Conservation (phyloP, 2,329 filamentous ascomycete genomes). For the Trichophyton verrucosum region DNA sequence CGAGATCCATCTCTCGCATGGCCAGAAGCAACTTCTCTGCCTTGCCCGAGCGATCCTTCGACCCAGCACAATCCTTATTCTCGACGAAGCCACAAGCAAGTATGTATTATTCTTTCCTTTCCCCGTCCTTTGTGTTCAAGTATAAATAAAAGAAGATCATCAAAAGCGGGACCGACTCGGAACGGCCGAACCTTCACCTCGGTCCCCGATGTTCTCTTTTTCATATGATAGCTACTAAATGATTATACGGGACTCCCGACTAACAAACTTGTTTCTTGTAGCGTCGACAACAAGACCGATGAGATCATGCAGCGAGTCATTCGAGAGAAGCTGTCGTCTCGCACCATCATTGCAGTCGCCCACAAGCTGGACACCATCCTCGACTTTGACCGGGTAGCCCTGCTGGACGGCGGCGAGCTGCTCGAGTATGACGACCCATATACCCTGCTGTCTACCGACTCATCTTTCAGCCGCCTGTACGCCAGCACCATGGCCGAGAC, state of each 20-base stretch:
- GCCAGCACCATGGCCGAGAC: constrained; percentile 14
- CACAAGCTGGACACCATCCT: constrained; percentile 41
- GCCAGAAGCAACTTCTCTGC: constrained; percentile 53
- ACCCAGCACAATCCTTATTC: constrained; percentile 31
- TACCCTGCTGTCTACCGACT: constrained; percentile 21
- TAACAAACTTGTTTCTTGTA: constrained; percentile 15
- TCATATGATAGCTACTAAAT: constrained; percentile 17
- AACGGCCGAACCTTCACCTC: background rate
- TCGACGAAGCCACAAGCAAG: constrained; percentile 34
- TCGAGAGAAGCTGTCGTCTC: constrained; percentile 40
- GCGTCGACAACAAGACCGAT: constrained; percentile 47
- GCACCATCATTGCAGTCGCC: constrained; percentile 49
- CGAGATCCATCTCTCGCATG: constrained; percentile 42
- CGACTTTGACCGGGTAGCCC: constrained; percentile 28
- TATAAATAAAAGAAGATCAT: background rate
- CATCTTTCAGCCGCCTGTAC: constrained; percentile 28
- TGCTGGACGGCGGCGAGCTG: constrained; percentile 26
- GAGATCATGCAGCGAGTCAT: constrained; percentile 45
- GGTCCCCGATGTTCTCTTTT: constrained; percentile 13
- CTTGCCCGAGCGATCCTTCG: constrained; percentile 48
- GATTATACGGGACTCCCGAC: background rate
- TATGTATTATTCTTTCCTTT: constrained; percentile 19
- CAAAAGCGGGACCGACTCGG: background rate
- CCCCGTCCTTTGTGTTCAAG: constrained; percentile 15
- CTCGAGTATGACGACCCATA: constrained; percentile 28